phyloP scores from a whole-genome alignment of 306 rosid genomes.

The Vicia faba region DNA sequence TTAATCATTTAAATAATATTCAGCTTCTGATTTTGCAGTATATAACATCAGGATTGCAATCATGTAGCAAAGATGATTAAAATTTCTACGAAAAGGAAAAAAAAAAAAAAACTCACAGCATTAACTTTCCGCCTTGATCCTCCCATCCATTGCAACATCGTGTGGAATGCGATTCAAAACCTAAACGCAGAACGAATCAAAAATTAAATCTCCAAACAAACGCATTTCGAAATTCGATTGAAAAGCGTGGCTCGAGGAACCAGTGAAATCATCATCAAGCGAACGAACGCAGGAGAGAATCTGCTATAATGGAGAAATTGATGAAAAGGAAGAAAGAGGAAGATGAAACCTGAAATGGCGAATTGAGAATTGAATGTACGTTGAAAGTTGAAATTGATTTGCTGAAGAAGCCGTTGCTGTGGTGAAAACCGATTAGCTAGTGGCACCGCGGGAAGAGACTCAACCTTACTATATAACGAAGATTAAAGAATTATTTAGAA shows the following conservation, averaged over 20 bases:
- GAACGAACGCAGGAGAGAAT: conserved; percentile 2
- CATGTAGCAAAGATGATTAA: conserved; percentile 18
- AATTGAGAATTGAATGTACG: conserved; percentile 22
- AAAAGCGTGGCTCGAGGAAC: background rate
- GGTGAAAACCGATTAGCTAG: conserved; percentile 13
- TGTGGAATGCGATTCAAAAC: conserved; percentile 23
- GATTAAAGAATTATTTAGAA: no score
- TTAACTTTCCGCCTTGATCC: conserved; percentile 86
- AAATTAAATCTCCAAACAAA: background rate
- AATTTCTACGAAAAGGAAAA: conserved; percentile 8
- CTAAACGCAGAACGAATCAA: conserved; percentile 24
- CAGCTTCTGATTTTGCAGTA: conserved; percentile 14
- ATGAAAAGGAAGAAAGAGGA: conserved; percentile 1
- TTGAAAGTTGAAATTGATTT: conserved; percentile 18
- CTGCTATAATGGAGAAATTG: conserved; percentile 7
- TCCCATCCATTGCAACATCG: conserved; percentile 99
- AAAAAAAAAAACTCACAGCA: conserved; percentile 53
- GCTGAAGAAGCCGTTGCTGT: conserved; percentile 22
- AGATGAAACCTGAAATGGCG: conserved; percentile 20
- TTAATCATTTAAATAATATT: conserved; percentile 20
- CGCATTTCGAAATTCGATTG: background rate
- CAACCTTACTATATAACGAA: background rate
- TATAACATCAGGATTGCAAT: background rate
- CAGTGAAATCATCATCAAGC: background rate
- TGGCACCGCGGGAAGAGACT: conserved; percentile 38